phyloP scores from a whole-genome alignment of 1,284 basidiomycete species.

The Anthracocystis panici-leucophaei region DNA sequence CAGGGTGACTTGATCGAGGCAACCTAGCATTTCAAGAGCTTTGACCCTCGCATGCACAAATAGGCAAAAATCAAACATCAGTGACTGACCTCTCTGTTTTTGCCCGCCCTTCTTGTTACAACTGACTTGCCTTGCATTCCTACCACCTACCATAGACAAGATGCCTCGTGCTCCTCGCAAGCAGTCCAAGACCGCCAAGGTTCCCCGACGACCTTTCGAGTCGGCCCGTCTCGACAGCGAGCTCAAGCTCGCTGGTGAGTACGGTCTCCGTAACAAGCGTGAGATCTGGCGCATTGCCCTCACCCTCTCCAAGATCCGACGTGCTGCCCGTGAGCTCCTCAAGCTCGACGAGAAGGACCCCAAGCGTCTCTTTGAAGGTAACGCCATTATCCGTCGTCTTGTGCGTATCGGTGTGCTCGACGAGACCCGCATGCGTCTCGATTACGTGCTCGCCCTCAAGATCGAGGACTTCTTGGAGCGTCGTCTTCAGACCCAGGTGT shows the following conservation, averaged over 20 bases:
- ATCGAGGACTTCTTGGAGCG: constrained; percentile 99
- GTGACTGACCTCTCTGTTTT: constrained; percentile 29
- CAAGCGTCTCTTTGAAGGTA: constrained; percentile 99
- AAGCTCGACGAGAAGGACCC: constrained; percentile 99
- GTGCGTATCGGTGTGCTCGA: constrained; percentile 99
- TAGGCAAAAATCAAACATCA: constrained; percentile 26
- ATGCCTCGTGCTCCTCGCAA: constrained; percentile 68
- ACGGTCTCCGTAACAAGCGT: constrained; percentile 99
- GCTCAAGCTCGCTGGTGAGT: constrained; percentile 99
- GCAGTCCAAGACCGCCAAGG: constrained; percentile 72
- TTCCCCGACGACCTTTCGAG: constrained; percentile 97
- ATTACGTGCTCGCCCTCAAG: constrained; percentile 99
- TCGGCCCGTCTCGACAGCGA: constrained; percentile 98
- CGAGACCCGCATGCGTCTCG: constrained; percentile 86
- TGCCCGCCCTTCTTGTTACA: constrained; percentile 41
- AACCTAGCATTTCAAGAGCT: constrained; percentile 58
- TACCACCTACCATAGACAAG: constrained; percentile 28
- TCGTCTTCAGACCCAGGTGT: constrained; percentile 98
- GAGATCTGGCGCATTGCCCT: constrained; percentile 99
- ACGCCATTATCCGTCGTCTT: constrained; percentile 98
- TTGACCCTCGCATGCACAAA: constrained; percentile 55
- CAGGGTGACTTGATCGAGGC: constrained; percentile 60
- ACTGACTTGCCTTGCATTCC: constrained; percentile 13
- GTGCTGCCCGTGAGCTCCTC: constrained; percentile 99
- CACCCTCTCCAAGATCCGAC: constrained; percentile 96